Conservation (phyloP, 257 asterid species). For the Petrea volubilis region DNA sequence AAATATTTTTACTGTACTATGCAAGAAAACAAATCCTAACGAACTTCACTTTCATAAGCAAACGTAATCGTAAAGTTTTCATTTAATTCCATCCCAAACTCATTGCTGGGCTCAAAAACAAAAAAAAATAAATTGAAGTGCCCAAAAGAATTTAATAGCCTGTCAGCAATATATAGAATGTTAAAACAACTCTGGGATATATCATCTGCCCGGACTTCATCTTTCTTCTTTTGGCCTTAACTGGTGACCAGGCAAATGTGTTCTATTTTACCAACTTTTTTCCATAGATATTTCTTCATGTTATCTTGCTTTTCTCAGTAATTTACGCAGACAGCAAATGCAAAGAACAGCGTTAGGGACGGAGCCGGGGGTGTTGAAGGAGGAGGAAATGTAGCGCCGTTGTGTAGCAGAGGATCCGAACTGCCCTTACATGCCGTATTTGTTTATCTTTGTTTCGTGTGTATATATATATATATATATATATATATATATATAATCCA, state of each 20-base stretch:
- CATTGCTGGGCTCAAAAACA: neutral
- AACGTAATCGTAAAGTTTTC: constrained; percentile 11
- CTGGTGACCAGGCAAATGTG: no score
- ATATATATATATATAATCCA: no score
- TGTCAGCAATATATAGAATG: constrained; percentile 15
- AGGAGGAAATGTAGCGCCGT: no score
- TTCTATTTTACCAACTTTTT: no score
- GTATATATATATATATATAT: no score
- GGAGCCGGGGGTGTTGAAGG: no score
- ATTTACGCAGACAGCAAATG: no score
- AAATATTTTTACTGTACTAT: constrained; percentile 5
- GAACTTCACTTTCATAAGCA: constrained; percentile 19
- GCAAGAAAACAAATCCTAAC: neutral
- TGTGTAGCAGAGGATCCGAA: no score
- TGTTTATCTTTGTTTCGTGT: no score
- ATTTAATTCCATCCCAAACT: constrained; percentile 19
- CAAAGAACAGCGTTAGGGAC: no score
- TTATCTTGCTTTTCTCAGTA: neutral
- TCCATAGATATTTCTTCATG: no score
- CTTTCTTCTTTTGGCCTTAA: constrained; percentile 7
- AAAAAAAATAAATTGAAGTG: neutral
- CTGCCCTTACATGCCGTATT: no score
- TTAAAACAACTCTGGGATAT: neutral
- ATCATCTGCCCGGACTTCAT: neutral
- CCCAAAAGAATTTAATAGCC: constrained; percentile 13